Conservation (phyloP, 176 grass and related monocot genomes). For the Eleusine indica region DNA sequence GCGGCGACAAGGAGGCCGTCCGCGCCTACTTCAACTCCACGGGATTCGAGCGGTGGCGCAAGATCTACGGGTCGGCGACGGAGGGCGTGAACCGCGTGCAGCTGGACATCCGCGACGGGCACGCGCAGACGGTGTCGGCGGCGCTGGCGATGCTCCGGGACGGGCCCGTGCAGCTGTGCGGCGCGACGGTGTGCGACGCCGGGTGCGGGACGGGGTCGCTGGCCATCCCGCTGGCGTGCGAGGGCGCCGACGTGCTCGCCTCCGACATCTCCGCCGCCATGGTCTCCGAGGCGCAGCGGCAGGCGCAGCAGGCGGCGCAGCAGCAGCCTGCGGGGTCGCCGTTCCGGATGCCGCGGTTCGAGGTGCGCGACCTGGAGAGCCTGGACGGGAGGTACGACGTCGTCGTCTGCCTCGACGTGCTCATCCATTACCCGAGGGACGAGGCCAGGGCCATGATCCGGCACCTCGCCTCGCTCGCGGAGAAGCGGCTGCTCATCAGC, state of each 20-base stretch:
- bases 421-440: constrained; percentile 88
- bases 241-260: constrained; percentile 62
- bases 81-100: constrained; percentile 90
- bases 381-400: constrained; percentile 63
- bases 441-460: constrained; percentile 82
- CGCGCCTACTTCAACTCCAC: constrained; percentile 95
- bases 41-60: constrained; percentile 88
- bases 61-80: constrained; percentile 77
- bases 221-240: constrained; percentile 66
- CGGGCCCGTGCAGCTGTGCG: constrained; percentile 34
- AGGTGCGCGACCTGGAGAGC: constrained; percentile 73
- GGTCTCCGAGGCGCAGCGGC: constrained; percentile 74
- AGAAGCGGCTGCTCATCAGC: constrained; percentile 73
- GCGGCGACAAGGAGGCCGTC: constrained; percentile 88
- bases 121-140: constrained; percentile 72
- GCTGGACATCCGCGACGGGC: constrained; percentile 91
- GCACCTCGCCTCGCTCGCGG: constrained; percentile 83
- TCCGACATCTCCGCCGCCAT: constrained; percentile 90
- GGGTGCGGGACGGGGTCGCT: constrained; percentile 87
- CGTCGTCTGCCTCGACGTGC: constrained; percentile 91
- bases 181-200: constrained; percentile 83
- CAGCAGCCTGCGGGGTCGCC: not conserved
- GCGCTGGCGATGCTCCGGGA: constrained; percentile 79
- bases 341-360: constrained; percentile 72
- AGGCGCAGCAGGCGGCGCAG: constrained; percentile 43